A percentile compares a stretch with the other conserved stretches of the same genome.
These are phyloP conservation scores for Cornus suecica DNA, from an alignment of 148 eudicot species.

Conservation along the genomic window DNA sequence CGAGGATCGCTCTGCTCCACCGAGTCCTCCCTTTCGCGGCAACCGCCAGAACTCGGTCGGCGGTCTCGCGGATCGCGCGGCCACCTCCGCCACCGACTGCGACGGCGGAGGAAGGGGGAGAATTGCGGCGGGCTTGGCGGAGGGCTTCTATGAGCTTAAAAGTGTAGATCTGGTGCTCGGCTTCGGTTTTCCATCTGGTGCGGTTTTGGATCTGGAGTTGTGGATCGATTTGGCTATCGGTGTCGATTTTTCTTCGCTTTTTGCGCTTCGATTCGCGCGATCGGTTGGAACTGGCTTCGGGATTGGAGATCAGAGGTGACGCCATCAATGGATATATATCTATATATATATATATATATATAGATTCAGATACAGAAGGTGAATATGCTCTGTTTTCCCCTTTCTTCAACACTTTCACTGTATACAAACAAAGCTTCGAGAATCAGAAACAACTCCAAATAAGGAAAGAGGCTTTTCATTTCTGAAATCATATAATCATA, in stretches of 20 bases:
- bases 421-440: too few relatives aligned
- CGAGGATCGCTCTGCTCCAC: slow-evolving; percentile 84
- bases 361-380: background rate
- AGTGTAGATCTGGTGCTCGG: slow-evolving; percentile 55
- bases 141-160: slow-evolving; percentile 60
- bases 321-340: slow-evolving; percentile 21
- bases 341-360: too few relatives aligned
- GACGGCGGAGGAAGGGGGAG: slow-evolving; percentile 18
- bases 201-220: slow-evolving; percentile 12
- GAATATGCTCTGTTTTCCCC: background rate
- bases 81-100: slow-evolving; percentile 23
- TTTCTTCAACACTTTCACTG: background rate
- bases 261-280: slow-evolving; percentile 33
- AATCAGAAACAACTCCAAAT: background rate
- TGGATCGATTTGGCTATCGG: background rate
- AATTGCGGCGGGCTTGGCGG: slow-evolving; percentile 42
- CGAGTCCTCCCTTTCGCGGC: slow-evolving; percentile 63
- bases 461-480: background rate
- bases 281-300: slow-evolving; percentile 21
- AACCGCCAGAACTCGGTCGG: slow-evolving; percentile 68
- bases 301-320: slow-evolving; percentile 27
- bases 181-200: slow-evolving; percentile 51
- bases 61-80: slow-evolving; percentile 62
- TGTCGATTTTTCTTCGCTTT: slow-evolving; percentile 30
- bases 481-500: too few relatives aligned